A percentile compares a stretch with the other conserved stretches of the same genome.
These are phyloP conservation scores for Daldinia caldariorum DNA, from an alignment of 495 filamentous ascomycete species.

Conservation along the genomic window DNA sequence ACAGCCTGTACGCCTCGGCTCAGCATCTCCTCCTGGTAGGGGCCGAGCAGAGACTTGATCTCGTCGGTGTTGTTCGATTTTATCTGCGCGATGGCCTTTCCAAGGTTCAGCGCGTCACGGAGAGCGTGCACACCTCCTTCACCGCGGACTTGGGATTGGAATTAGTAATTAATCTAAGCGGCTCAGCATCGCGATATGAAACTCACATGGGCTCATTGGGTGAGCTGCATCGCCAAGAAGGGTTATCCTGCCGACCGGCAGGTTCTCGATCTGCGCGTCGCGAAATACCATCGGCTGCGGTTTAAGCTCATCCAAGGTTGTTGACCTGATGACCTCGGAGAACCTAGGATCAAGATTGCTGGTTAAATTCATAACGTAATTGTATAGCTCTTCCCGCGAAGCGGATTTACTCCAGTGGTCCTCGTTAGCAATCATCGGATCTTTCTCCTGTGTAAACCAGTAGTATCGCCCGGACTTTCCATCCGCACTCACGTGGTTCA, in stretches of 20 bases:
- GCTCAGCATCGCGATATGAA: background rate
- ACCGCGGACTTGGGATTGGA: conserved; percentile 48
- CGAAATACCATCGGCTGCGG: conserved; percentile 20
- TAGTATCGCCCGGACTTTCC: conserved; percentile 43
- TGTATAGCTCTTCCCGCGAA: conserved; percentile 35
- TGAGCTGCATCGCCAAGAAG: conserved; percentile 70
- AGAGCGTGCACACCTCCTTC: conserved; percentile 59
- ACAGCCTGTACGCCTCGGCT: conserved; percentile 28
- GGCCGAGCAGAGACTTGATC: conserved; percentile 18
- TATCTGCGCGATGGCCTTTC: conserved; percentile 23
- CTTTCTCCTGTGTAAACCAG: conserved; percentile 37
- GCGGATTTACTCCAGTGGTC: conserved; percentile 45
- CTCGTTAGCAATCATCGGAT: conserved; percentile 20
- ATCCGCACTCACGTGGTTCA: conserved; percentile 39
- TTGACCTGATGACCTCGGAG: conserved; percentile 38
- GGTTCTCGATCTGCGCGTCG: conserved; percentile 31
- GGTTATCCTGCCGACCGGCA: conserved; percentile 55
- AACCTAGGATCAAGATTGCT: conserved; percentile 35
- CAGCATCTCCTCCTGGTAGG: conserved; percentile 34
- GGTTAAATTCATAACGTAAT: conserved; percentile 24
- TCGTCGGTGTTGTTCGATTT: background rate
- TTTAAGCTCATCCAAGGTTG: conserved; percentile 17
- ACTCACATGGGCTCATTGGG: conserved; percentile 71
- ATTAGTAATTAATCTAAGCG: background rate
- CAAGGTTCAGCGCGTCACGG: conserved; percentile 47